Percentiles rank a stretch among this genome's conserved stretches.
These are phyloP conservation scores for Karstenula rhodostoma DNA, from an alignment of 2,329 filamentous ascomycete genomes.

Conservation along the genomic window DNA sequence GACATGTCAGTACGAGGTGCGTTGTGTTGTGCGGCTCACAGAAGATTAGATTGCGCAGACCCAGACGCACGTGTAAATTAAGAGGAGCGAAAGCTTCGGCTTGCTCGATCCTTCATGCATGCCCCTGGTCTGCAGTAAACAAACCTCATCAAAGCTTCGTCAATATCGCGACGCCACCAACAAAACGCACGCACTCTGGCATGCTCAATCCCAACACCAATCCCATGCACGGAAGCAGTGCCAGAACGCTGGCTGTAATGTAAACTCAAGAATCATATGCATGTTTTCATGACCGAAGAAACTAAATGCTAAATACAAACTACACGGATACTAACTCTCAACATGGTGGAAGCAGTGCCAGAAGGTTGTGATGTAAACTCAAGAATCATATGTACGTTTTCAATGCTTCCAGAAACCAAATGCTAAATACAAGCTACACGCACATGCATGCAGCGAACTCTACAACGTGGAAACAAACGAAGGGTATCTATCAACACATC, in stretches of 20 bases:
- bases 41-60: neutral
- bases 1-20: too few relatives aligned
- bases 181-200: too few relatives aligned
- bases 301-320: neutral
- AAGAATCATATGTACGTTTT: neutral
- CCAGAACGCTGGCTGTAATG: too few relatives aligned
- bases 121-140: too few relatives aligned
- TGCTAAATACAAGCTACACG: constrained; percentile 8
- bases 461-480: neutral
- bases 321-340: too few relatives aligned
- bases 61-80: neutral
- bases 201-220: too few relatives aligned
- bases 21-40: neutral
- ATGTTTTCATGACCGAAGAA: neutral
- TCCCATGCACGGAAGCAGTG: too few relatives aligned
- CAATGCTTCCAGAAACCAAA: neutral
- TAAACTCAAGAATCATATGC: neutral
- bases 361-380: neutral
- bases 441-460: neutral
- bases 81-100: neutral
- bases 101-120: neutral
- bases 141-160: too few relatives aligned
- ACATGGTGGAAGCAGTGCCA: too few relatives aligned
- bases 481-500: constrained; percentile 12
- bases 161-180: too few relatives aligned